These are phyloP conservation scores for Striga asiatica DNA, from an alignment of 257 asterid genomes.

Conservation along the genomic window DNA sequence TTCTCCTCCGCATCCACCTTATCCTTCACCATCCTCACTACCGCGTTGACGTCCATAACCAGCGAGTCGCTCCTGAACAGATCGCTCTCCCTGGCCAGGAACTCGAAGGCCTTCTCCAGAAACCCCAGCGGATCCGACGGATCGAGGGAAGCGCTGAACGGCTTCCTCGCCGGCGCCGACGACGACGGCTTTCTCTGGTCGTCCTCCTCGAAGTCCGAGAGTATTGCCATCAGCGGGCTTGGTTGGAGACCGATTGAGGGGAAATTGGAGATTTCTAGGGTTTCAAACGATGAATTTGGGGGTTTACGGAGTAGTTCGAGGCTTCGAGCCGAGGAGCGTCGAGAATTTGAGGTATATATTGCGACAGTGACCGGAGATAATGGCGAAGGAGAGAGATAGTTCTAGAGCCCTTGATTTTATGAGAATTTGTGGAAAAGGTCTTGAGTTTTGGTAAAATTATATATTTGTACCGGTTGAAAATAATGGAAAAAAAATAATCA, in stretches of 20 bases:
- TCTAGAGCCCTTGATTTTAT: neutral
- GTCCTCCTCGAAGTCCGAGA: slow-evolving; percentile 54
- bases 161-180: slow-evolving; percentile 23
- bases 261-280: neutral
- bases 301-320: neutral
- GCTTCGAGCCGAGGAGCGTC: too few relatives aligned
- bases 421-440: neutral
- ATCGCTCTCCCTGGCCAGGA: slow-evolving; percentile 65
- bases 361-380: too few relatives aligned
- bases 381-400: neutral
- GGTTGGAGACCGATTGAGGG: neutral
- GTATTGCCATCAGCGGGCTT: slow-evolving; percentile 46
- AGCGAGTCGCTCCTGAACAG: slow-evolving; percentile 61
- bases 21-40: slow-evolving; percentile 54
- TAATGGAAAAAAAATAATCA: too few relatives aligned
- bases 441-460: neutral
- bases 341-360: too few relatives aligned
- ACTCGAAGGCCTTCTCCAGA: slow-evolving; percentile 49
- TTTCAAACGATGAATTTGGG: neutral
- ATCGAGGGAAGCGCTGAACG: slow-evolving; percentile 44
- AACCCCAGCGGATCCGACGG: slow-evolving; percentile 67
- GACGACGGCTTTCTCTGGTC: slow-evolving; percentile 19
- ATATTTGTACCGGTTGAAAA: neutral
- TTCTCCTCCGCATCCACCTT: slow-evolving; percentile 28
- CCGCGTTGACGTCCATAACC: slow-evolving; percentile 61